Evolutionary conservation across 139 green algal genomes (phyloP).

Genomic region (Coelastrella sp.): DNA sequence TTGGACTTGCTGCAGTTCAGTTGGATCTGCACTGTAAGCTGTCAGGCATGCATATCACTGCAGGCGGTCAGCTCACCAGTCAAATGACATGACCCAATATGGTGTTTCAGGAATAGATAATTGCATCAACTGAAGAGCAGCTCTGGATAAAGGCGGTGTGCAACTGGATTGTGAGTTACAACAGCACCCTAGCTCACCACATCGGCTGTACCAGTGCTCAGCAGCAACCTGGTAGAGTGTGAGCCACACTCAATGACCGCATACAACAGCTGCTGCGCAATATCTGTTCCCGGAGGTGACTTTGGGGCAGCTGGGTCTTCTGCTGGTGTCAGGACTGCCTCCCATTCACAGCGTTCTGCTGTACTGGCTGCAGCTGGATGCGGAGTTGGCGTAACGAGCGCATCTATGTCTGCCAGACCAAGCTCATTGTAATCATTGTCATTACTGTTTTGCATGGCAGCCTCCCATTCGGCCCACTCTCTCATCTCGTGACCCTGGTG

Average conservation of each 20-base stretch:
- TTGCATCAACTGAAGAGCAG: too few relatives aligned
- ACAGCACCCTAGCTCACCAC: not conserved
- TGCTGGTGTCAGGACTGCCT: not conserved
- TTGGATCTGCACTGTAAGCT: too few relatives aligned
- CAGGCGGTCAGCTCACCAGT: too few relatives aligned
- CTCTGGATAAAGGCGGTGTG: too few relatives aligned
- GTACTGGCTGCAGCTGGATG: constrained; percentile 16
- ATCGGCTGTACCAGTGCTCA: not conserved
- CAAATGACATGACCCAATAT: too few relatives aligned
- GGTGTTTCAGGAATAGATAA: too few relatives aligned
- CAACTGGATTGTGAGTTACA: not conserved
- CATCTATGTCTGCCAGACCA: not conserved
- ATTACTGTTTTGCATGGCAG: not conserved
- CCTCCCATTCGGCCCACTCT: not conserved
- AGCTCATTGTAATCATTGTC: not conserved
- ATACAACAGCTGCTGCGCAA: not conserved
- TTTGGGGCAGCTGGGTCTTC: not conserved
- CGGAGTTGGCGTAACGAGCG: not conserved
- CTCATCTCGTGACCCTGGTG: not conserved
- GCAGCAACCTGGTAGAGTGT: constrained; percentile 24
- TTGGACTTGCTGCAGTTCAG: too few relatives aligned
- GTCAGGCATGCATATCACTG: too few relatives aligned
- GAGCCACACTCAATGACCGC: constrained; percentile 32
- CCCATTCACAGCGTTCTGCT: constrained; percentile 9
- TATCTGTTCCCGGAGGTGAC: not conserved